Base-by-base conservation (phyloP, 441 rosid genomes). In the Mallotus repandus region DNA sequence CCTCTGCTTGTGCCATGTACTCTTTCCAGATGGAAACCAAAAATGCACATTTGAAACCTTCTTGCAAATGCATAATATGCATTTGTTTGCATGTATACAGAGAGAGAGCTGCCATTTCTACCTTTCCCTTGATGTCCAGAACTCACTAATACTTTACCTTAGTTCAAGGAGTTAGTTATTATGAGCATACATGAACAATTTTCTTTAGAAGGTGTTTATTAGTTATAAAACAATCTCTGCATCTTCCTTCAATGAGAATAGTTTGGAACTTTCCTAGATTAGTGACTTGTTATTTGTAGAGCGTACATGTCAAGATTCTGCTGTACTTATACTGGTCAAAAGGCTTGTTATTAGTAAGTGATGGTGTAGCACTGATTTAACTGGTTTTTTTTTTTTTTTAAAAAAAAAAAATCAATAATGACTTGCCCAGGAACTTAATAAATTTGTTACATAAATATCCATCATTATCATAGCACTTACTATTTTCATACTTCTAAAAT, bases 71-170 rank as follows among this genome's bases (percentile, higher is more conserved):
- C 16, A 4, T 12, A 13, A 46, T 50, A 13, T 38, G 50, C 19
- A 32, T n/a, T 10, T 21, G 9, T 12, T 7, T 35, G 57, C 61
- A 29, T 41, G 52, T 50, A 16, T 7, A 9, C 35, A 53, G 49
- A 8, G 16, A 35, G 50, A 32, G 45, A 56, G 32, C 41, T 2
- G 7, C 1, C 15, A 58, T 69, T 14, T 16, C 10, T 29, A 2
- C 22, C 13, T 49, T 69, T 13, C 61, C 21, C 53, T 53, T 72
- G 35, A 63, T 29, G 9, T 56, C 70, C 45, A 45, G 41, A 64
- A 54, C 25, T 63, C 4, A 35, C 18, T 46, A 25, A 55, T 65
- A 22, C n/a, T 63, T 29, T 9, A 35, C 58, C 22, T 63, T 64
- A 41, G 41, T 18, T 46, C 22, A 43, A 32, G 53, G 29, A 54